Evolutionary conservation across 164 flowering plant genomes (phyloP).

Genomic region (Buxus sempervirens): DNA sequence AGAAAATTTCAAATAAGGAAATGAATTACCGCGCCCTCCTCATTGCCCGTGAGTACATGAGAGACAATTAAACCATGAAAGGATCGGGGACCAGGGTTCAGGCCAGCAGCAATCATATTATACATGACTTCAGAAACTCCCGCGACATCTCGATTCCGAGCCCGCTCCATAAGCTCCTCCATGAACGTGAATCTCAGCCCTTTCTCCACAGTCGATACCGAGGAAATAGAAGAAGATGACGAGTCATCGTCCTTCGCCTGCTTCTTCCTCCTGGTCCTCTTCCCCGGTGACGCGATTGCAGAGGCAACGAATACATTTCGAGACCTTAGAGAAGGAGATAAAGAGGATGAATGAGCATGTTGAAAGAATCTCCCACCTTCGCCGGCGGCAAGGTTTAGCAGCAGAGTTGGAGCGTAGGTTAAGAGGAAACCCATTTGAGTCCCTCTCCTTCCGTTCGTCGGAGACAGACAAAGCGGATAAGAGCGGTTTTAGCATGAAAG

Average conservation of each 20-base stretch:
- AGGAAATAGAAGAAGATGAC: conserved; percentile 8
- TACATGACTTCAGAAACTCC: conserved; percentile 73
- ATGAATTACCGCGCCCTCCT: conserved; percentile 66
- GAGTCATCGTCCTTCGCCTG: conserved; percentile 24
- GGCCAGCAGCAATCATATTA: conserved; percentile 93
- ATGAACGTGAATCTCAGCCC: conserved; percentile 70
- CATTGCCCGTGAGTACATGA: conserved; percentile 57
- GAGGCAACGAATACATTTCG: conserved; percentile 14
- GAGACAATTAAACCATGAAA: conserved; percentile 88
- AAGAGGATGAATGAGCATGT: conserved; percentile 9
- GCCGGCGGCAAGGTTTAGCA: conserved; percentile 1
- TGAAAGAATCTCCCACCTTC: conserved; percentile 1
- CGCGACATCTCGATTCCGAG: conserved; percentile 49
- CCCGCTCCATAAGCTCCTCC: conserved; percentile 87
- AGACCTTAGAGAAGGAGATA: conserved; percentile 7
- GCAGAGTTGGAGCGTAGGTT: conserved; percentile 9
- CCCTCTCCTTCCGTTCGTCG: neutral
- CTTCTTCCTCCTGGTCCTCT: conserved; percentile 28
- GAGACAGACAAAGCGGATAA: conserved; percentile 15
- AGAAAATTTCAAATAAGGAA: neutral
- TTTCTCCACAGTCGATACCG: conserved; percentile 58
- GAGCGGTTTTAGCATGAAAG: neutral
- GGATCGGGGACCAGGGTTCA: conserved; percentile 82
- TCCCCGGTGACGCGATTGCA: conserved; percentile 27
- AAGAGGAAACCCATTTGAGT: conserved; percentile 20